These are phyloP conservation scores for Raddia guianensis DNA, from an alignment of 176 grass and related monocot genomes.

Conservation along the genomic window DNA sequence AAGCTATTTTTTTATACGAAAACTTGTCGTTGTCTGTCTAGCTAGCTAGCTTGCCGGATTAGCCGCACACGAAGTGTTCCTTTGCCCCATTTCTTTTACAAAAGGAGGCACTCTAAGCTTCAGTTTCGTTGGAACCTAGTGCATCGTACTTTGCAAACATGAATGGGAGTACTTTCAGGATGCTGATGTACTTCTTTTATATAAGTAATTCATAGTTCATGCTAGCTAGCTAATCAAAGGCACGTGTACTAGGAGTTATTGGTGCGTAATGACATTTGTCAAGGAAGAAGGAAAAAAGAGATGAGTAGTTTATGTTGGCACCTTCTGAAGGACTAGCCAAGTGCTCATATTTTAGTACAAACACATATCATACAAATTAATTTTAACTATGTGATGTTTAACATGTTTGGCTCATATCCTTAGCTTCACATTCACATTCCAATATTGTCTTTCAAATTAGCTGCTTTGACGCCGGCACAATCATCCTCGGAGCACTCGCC, in stretches of 20 bases:
- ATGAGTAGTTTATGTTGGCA: not conserved
- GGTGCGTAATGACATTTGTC: not conserved
- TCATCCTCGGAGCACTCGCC: slow-evolving; percentile 69
- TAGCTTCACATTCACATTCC: too few species aligned
- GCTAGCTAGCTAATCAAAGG: not conserved
- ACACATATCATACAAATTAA: too few species aligned
- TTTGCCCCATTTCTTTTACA: slow-evolving; percentile 4
- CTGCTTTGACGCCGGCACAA: slow-evolving; percentile 60
- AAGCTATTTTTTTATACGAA: not conserved
- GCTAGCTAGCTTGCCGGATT: not conserved
- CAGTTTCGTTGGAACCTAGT: not conserved
- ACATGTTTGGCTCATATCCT: too few species aligned
- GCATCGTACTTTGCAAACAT: slow-evolving; percentile 13
- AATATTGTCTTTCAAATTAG: too few species aligned
- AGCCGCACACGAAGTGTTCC: not conserved
- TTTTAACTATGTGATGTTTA: too few species aligned
- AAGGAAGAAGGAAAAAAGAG: not conserved
- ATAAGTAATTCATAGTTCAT: not conserved
- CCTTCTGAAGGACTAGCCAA: not conserved
- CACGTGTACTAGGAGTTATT: not conserved
- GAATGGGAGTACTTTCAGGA: not conserved
- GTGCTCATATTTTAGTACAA: not conserved
- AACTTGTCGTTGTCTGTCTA: not conserved
- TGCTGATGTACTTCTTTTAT: not conserved
- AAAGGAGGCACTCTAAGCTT: not conserved